Evolutionary conservation across 2,329 filamentous ascomycete species (phyloP), one percentile per base, ranked within the genome.

Genomic region (Hyphodiscus sp.): DNA sequence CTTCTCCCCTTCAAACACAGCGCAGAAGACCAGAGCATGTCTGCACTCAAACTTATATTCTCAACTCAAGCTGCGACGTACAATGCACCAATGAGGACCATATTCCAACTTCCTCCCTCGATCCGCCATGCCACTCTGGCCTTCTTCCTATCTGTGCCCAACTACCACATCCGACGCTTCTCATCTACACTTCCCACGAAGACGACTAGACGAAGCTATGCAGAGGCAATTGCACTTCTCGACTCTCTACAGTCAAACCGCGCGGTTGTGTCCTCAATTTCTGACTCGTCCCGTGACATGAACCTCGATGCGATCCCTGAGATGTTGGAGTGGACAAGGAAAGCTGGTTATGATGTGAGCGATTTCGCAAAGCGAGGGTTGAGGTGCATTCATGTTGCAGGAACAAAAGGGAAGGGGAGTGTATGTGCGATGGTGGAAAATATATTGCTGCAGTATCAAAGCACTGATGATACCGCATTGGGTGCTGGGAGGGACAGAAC

Each of bases 321-420:
- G 50, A 68, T 68, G 67, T 52, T 67, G 7, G 59, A 60, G 42
- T 68, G 65, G 66, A 54, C 62, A 15, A 59, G 59, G 20, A 63
- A 57, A 49, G 65, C 64, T 13, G 65, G 65, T 15, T 66, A 65
- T 41, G 46, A 54, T 26, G 47, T 55, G 1, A 45, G 42, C 1
- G 63, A 66, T 29, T 56, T 66, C 20, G 48, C 56, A 8, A 58
- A 54, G 16, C 53, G 45, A 10, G 63, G 63, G 9, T 20, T 65
- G 42, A 64, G 54, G 43, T 65, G 78, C 60, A 82, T 97, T 56
- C 92, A 97, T 68, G 83, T 97, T 45, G 89, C 92, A 1, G 92
- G 92, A 13, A 96, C 91, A 4, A 97, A 96, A 69, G 92, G 92
- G 56, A 97, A 65, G 44, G 86, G 86, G 18, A 86, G 81, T 63